Conservation (phyloP, 176 grass and related monocot species). For the Oryza longistaminata region DNA sequence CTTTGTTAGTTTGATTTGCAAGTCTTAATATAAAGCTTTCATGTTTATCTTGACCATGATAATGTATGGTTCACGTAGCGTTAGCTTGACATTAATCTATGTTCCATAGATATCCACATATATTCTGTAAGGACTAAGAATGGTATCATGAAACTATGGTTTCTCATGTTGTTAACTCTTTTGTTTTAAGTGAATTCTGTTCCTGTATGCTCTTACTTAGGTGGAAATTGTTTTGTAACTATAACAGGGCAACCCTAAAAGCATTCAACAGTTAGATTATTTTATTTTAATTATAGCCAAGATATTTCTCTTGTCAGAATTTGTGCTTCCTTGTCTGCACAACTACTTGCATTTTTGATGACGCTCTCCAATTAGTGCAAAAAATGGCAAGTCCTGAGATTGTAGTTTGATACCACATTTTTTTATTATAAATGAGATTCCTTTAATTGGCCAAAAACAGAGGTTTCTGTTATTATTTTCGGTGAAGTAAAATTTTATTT, state of each 20-base stretch:
- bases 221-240: background rate
- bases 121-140: background rate
- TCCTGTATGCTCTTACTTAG: background rate
- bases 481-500: background rate
- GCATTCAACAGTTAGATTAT: background rate
- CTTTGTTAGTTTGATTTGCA: background rate
- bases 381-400: background rate
- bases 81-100: background rate
- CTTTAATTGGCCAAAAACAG: background rate
- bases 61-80: background rate
- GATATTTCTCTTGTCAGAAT: background rate
- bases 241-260: background rate
- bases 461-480: background rate
- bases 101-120: background rate
- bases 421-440: background rate
- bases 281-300: background rate
- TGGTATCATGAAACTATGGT: background rate
- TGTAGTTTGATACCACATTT: background rate
- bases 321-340: background rate
- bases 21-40: constrained; percentile 1
- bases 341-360: background rate
- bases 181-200: background rate
- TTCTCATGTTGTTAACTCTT: background rate
- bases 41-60: background rate
- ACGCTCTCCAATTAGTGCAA: background rate